A percentile compares a stretch with the other conserved stretches of the same genome.
Conservation (phyloP, 805 yeast species). For the Lipomyces sp. region DNA sequence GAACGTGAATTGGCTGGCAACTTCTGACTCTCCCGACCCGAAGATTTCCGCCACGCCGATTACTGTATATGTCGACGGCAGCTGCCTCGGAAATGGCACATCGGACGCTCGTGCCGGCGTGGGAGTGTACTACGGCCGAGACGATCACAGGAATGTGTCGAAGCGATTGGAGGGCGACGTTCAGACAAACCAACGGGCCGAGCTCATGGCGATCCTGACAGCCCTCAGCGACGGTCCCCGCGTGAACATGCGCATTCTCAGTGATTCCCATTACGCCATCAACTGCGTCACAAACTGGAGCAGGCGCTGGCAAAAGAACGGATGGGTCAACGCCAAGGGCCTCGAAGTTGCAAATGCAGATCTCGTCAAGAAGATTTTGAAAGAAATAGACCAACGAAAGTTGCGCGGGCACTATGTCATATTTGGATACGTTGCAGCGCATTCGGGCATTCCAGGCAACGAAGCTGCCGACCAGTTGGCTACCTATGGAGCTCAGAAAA, state of each 20-base stretch:
- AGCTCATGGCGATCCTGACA: constrained; percentile 59
- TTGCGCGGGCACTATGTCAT: constrained; percentile 42
- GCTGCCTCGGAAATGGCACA: constrained; percentile 59
- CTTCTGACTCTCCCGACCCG: too few relatives aligned
- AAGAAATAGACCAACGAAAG: constrained; percentile 43
- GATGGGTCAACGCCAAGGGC: constrained; percentile 50
- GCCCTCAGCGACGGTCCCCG: constrained; percentile 51
- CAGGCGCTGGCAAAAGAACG: constrained; percentile 52
- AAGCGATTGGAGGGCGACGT: constrained; percentile 46
- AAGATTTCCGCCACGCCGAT: too few relatives aligned
- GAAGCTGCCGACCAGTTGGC: constrained; percentile 76
- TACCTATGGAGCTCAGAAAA: too few relatives aligned
- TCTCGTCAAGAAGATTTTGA: constrained; percentile 42
- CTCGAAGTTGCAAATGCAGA: constrained; percentile 51
- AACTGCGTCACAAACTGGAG: constrained; percentile 57
- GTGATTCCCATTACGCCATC: constrained; percentile 71
- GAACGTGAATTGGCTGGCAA: too few relatives aligned
- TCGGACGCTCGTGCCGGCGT: constrained; percentile 53
- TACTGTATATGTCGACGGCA: constrained; percentile 72
- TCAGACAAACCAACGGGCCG: constrained; percentile 81
- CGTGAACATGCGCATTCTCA: constrained; percentile 43
- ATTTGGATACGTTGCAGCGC: constrained; percentile 68
- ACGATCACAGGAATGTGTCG: constrained; percentile 49
- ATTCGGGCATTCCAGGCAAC: constrained; percentile 65
- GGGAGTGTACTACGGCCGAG: constrained; percentile 67